phyloP scores from a whole-genome alignment of 1,139 yeast species.

The Hyphopichia buzzinii region DNA sequence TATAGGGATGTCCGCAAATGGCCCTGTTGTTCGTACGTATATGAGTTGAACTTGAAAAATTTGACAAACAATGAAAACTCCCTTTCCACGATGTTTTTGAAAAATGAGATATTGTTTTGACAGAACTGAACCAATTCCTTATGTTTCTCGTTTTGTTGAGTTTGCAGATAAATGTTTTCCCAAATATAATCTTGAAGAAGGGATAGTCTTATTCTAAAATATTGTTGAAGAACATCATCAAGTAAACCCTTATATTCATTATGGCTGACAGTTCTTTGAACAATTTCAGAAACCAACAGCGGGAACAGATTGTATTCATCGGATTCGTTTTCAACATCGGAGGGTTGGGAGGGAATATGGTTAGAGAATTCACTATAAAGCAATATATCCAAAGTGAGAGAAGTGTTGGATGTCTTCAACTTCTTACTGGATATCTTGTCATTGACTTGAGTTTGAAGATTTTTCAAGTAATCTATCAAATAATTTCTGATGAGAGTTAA shows the following conservation, averaged over 20 bases:
- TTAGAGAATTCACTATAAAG: slow-evolving; percentile 55
- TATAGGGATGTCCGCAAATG: slow-evolving; percentile 35
- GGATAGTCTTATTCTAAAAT: slow-evolving; percentile 54
- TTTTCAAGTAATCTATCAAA: slow-evolving; percentile 52
- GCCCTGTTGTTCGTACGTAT: slow-evolving; percentile 13
- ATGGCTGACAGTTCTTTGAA: slow-evolving; percentile 43
- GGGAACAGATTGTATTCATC: slow-evolving; percentile 30
- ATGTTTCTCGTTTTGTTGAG: slow-evolving; percentile 16
- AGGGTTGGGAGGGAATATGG: slow-evolving; percentile 15
- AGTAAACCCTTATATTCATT: slow-evolving; percentile 66
- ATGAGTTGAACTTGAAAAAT: slow-evolving; percentile 36
- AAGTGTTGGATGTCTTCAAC: slow-evolving; percentile 6
- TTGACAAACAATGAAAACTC: slow-evolving; percentile 59
- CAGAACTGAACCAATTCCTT: slow-evolving; percentile 49
- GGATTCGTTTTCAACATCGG: slow-evolving; percentile 12
- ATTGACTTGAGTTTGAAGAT: slow-evolving; percentile 43
- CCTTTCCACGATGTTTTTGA: slow-evolving; percentile 54
- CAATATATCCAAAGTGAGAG: slow-evolving; percentile 23
- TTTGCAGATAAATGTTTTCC: slow-evolving; percentile 27
- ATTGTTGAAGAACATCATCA: slow-evolving; percentile 62
- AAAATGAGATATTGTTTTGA: slow-evolving; percentile 59
- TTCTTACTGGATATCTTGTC: slow-evolving; percentile 15
- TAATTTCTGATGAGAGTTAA: slow-evolving; percentile 73
- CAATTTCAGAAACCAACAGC: slow-evolving; percentile 49
- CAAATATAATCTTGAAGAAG: slow-evolving; percentile 46